A percentile compares a stretch with the other conserved stretches of the same genome.
Conservation (phyloP, 139 green algal species). For the Penium margaritaceum region DNA sequence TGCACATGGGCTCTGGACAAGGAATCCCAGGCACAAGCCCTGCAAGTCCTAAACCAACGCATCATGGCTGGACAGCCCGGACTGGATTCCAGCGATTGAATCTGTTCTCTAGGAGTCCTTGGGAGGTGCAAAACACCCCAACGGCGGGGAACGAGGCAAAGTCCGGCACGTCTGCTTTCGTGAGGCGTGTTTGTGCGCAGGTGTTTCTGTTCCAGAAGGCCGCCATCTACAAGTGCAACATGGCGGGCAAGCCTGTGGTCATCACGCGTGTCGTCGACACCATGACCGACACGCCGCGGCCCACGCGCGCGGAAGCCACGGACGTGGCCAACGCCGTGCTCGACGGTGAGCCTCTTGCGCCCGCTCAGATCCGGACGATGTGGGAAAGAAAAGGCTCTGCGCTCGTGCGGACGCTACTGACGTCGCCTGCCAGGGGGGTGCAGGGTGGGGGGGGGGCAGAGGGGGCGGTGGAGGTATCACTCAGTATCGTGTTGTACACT, state of each 20-base stretch:
- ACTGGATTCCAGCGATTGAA: no score
- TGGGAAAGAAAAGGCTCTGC: not conserved
- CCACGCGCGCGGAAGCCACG: constrained; percentile 71
- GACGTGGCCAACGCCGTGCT: constrained; percentile 79
- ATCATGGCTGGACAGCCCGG: no score
- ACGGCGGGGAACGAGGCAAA: not conserved
- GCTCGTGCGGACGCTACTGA: not conserved
- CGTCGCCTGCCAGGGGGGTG: not conserved
- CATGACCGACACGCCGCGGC: constrained; percentile 52
- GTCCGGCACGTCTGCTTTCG: not conserved
- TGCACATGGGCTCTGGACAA: constrained; percentile 2
- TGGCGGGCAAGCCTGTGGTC: constrained; percentile 52
- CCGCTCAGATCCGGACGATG: no score
- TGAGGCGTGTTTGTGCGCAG: constrained; percentile 4
- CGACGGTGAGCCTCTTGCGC: constrained; percentile 63
- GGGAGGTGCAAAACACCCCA: no score
- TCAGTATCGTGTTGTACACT: not conserved
- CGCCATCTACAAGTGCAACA: constrained; percentile 51
- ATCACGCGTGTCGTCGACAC: constrained; percentile 57
- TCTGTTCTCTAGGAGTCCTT: no score
- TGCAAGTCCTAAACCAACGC: not conserved
- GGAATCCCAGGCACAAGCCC: not conserved
- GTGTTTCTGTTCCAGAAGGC: constrained; percentile 94
- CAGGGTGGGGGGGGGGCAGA: not conserved
- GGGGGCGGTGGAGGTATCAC: not conserved